Base-by-base conservation (phyloP, 331 rosid genomes). In the Stylosanthes scabra region DNA sequence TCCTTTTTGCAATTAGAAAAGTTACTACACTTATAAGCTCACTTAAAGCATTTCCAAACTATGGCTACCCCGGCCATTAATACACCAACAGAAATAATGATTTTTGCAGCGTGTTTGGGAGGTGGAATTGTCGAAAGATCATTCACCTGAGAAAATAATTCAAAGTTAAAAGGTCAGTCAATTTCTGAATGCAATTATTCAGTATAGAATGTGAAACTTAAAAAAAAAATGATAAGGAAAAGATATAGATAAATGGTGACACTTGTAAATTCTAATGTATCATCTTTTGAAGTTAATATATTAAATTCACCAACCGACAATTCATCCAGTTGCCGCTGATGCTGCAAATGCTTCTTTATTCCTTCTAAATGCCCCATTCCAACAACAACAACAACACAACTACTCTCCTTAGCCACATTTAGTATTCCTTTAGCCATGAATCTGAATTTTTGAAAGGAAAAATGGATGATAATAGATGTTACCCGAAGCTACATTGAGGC, bases 291-390 rank as follows among this genome's bases (percentile, higher is more conserved):
- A 16, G 44, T 70, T 62, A 2, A n/a, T n/a, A 27, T 6, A 57
- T 3, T 44, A 58, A 47, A 40, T n/a, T n/a, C n/a, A n/a, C n/a
- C n/a, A n/a, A n/a, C n/a, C n/a, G 78, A 85, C 49, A 51, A 89
- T 92, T 87, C 29, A 69, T 52, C 87, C 63, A 68, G 92, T n/a
- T n/a, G n/a, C n/a, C n/a, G n/a, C n/a, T n/a, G 89, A 77, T 85
- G 88, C 88, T 65, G 41, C 96, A 92, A 89, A 29, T 89, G 78
- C 78, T 76, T 74, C 87, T 92, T 51, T 83, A 92, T n/a, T n/a
- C n/a, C n/a, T n/a, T n/a, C n/a, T n/a, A n/a, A n/a, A n/a, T n/a
- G n/a, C n/a, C n/a, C n/a, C 72, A 75, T 87, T 31, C 96, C 92
- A 55, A 89, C 92, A 58, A 89, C 92, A 11, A 92, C 96, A 39